phyloP scores from a whole-genome alignment of 75 land plant species.

The Gnetum montanum region DNA sequence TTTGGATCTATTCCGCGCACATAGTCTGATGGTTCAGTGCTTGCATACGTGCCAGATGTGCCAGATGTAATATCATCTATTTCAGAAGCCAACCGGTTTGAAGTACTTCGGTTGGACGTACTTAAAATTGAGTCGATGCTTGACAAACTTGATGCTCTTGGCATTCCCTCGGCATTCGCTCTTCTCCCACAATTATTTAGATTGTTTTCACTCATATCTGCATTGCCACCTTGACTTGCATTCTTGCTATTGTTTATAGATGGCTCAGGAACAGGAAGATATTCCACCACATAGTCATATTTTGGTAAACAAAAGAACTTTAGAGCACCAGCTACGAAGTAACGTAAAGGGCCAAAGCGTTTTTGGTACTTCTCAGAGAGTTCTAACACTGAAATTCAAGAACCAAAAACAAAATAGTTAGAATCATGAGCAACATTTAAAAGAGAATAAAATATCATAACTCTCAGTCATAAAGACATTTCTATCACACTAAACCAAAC shows the following conservation, averaged over 20 bases:
- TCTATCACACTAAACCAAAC: background rate
- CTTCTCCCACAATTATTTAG: slow-evolving; percentile 42
- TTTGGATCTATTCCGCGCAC: slow-evolving; percentile 82
- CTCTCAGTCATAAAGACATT: background rate
- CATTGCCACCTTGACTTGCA: slow-evolving; percentile 10
- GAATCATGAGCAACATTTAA: background rate
- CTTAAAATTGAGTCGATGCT: slow-evolving; percentile 61
- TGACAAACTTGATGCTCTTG: slow-evolving; percentile 57
- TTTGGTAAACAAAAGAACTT: slow-evolving; percentile 77
- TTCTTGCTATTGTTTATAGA: slow-evolving; percentile 13
- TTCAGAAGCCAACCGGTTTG: too few species aligned
- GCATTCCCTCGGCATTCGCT: slow-evolving; percentile 44
- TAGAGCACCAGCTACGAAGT: slow-evolving; percentile 86
- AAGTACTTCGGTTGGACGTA: slow-evolving; percentile 49
- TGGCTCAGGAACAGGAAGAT: slow-evolving; percentile 54
- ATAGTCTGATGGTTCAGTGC: slow-evolving; percentile 79
- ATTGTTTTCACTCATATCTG: slow-evolving; percentile 39
- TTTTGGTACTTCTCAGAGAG: slow-evolving; percentile 96
- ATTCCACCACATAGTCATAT: slow-evolving; percentile 80
- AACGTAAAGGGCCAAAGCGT: slow-evolving; percentile 91
- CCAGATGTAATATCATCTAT: slow-evolving; percentile 35
- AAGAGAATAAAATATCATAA: background rate
- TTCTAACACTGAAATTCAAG: slow-evolving; percentile 69
- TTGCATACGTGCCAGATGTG: slow-evolving; percentile 49
- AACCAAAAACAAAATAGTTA: background rate